phyloP scores from a whole-genome alignment of 345 rosid species.

The Mercurialis annua region DNA sequence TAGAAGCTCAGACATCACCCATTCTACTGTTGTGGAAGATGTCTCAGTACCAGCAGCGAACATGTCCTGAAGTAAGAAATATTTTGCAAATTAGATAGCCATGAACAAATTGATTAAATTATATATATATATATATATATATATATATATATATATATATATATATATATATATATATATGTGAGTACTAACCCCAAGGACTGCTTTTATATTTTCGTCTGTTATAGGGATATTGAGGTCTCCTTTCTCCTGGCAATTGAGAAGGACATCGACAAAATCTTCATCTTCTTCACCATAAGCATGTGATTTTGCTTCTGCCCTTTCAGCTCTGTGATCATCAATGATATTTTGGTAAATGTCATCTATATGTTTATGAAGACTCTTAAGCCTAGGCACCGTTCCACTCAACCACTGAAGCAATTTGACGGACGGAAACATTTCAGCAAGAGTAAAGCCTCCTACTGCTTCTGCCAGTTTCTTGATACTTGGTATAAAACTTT shows the following conservation, averaged over 20 bases:
- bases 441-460: constrained; percentile 5
- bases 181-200: background rate
- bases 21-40: background rate
- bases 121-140: background rate
- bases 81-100: background rate
- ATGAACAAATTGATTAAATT: background rate
- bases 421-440: constrained; percentile 4
- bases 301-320: background rate
- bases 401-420: no score
- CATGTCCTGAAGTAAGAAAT: background rate
- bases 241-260: background rate
- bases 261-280: constrained; percentile 4
- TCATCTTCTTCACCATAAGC: background rate
- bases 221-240: constrained; percentile 3
- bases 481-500: background rate
- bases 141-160: background rate
- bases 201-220: constrained; percentile 3
- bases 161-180: background rate
- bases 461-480: background rate
- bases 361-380: no score
- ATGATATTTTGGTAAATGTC: no score
- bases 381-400: no score
- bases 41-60: constrained; percentile 6
- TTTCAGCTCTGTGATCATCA: constrained; percentile 13
- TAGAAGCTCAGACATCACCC: constrained; percentile 4